phyloP scores from a whole-genome alignment of 129 eudicot species.

The Arctium minus region DNA sequence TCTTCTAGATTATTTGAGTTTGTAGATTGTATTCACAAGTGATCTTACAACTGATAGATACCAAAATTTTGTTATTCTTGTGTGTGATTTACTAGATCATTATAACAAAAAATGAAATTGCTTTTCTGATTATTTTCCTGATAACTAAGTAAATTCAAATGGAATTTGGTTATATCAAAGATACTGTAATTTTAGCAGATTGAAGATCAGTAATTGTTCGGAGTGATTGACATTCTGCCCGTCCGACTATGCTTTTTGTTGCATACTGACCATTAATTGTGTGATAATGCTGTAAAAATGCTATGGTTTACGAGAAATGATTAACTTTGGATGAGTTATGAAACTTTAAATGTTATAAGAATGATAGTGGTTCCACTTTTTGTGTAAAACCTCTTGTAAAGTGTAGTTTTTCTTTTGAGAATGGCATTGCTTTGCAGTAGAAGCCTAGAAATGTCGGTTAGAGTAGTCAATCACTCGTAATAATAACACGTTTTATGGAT shows the following conservation, averaged over 20 bases:
- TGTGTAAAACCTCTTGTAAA: background rate
- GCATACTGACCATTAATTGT: background rate
- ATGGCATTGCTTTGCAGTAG: background rate
- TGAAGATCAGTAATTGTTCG: conserved; percentile 6
- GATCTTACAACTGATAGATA: conserved; percentile 19
- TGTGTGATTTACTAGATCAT: conserved; percentile 2
- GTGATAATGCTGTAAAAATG: background rate
- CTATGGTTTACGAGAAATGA: background rate
- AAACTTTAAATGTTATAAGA: background rate
- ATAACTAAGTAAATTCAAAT: background rate
- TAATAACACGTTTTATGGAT: background rate
- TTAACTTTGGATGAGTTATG: background rate
- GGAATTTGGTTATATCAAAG: background rate
- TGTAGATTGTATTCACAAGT: conserved; percentile 19
- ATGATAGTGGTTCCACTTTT: background rate
- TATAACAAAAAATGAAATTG: background rate
- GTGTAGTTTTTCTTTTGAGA: background rate
- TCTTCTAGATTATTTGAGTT: background rate
- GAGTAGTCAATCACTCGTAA: background rate
- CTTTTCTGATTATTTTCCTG: background rate
- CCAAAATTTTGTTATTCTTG: background rate
- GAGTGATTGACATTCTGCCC: conserved; percentile 1
- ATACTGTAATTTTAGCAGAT: conserved; percentile 14
- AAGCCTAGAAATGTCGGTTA: background rate
- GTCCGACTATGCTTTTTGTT: background rate